Evolutionary conservation across 192 early-diverging fungal species (phyloP).

Genomic region (Backusella mclennaniae): DNA sequence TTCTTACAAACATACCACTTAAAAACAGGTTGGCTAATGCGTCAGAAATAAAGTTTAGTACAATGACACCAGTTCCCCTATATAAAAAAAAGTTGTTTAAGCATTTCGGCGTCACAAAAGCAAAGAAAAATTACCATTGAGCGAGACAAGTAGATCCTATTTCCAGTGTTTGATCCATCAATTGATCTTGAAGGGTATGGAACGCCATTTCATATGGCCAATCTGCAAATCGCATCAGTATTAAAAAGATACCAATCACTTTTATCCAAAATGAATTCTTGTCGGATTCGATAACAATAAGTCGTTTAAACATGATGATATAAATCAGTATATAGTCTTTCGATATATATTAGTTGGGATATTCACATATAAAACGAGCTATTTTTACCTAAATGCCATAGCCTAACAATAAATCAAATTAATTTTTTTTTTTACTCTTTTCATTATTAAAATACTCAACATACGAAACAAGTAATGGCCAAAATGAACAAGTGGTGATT

Average conservation of each 20-base stretch:
- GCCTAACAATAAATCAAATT: not conserved
- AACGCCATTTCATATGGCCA: slow-evolving; percentile 37
- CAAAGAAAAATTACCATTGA: slow-evolving; percentile 18
- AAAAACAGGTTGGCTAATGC: slow-evolving; percentile 30
- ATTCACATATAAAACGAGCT: not conserved
- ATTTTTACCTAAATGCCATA: slow-evolving; percentile 8
- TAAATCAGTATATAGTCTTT: slow-evolving; percentile 30
- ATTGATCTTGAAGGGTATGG: slow-evolving; percentile 7
- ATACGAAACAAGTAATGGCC: slow-evolving; percentile 37
- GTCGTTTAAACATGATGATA: slow-evolving; percentile 31
- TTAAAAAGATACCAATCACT: slow-evolving; percentile 16
- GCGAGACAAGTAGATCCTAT: slow-evolving; percentile 25
- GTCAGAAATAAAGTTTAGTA: slow-evolving; percentile 35
- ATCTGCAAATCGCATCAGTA: slow-evolving; percentile 35
- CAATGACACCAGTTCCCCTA: slow-evolving; percentile 33
- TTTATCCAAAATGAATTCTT: slow-evolving; percentile 26
- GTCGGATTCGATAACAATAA: slow-evolving; percentile 30
- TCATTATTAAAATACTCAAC: not conserved
- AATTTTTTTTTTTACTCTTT: not conserved
- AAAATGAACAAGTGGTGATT: slow-evolving; percentile 29
- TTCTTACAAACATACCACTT: slow-evolving; percentile 36
- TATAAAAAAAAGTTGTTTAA: not conserved
- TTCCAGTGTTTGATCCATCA: slow-evolving; percentile 1
- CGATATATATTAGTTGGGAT: not conserved
- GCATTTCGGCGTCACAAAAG: not conserved